Base-by-base conservation (phyloP, 1,284 basidiomycete species). In the Inonotus obliquus region DNA sequence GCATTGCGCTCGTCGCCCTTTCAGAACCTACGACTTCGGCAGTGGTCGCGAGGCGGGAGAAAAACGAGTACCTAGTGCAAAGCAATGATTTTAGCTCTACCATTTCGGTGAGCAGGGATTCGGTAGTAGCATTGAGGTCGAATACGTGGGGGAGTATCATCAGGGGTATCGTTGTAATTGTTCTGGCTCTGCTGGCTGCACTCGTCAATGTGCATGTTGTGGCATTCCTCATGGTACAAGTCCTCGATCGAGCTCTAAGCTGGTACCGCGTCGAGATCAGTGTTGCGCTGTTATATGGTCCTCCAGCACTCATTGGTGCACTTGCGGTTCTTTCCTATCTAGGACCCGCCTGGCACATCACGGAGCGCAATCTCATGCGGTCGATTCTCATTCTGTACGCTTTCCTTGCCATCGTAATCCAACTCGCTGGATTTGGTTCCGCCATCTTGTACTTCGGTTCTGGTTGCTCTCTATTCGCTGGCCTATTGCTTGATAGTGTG, bases 191-290 rank as follows among this genome's bases (percentile, higher is more conserved):
- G 4, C 54, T 83, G 0, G 86, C 89, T 1, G 77, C 85, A 19
- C 48, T 94, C 1, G 52, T 91, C 1, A 75, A 79, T 0, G 85
- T 89, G 1, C 96, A 96, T 67, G 62, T 81, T 0, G 81, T 92
- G 0, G 97, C 96, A 0, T 70, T 85, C 1, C 64, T 91, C 21
- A 91, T 98, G 86, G 73, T 77, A 14, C 71, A 73, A 17, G 79
- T 85, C 0, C 71, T 94, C n/a, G 80, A 82, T 10, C 88, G 84
- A 71, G 80, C 81, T 0, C 80, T 90, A 79, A 85, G 82, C 72
- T 94, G 93, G 94, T 96, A 92, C 75, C 79, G 82, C 11, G 82
- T 82, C 62, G 92, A 94, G 66, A 81, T 85, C 65, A 82, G 87
- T 3, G 84, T 87, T 9, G 67, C 96, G 4, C 69, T 83, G 11